phyloP scores from a whole-genome alignment of 768 basidiomycete species.

The Epithele typhae region DNA sequence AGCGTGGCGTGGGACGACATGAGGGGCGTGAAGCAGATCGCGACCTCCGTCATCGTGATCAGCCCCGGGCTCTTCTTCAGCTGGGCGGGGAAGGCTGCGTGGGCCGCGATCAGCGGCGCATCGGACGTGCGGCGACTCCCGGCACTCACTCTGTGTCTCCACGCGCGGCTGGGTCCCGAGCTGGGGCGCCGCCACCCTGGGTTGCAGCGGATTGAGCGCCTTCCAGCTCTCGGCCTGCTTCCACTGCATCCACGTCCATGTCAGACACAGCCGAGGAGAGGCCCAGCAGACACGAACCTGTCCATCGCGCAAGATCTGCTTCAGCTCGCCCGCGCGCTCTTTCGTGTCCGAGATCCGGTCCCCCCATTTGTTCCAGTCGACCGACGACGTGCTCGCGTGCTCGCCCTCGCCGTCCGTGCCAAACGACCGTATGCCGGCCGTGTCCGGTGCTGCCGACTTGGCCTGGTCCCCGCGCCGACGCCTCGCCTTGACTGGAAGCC shows the following conservation, averaged over 20 bases:
- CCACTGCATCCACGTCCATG: constrained; percentile 12
- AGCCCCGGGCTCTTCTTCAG: constrained; percentile 50
- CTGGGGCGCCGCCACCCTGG: constrained; percentile 10
- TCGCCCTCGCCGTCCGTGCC: neutral
- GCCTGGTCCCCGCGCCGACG: constrained; percentile 5
- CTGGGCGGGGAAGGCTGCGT: constrained; percentile 58
- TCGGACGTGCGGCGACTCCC: neutral
- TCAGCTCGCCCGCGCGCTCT: constrained; percentile 35
- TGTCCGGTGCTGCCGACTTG: neutral
- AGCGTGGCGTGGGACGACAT: constrained; percentile 41
- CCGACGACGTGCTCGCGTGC: constrained; percentile 12
- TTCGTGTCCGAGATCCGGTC: constrained; percentile 44
- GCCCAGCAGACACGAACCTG: constrained; percentile 27
- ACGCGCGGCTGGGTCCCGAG: constrained; percentile 8
- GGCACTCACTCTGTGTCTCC: constrained; percentile 20
- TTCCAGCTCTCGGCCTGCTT: constrained; percentile 20
- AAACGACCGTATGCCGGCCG: neutral
- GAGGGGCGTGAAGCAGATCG: constrained; percentile 53
- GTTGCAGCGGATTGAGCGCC: constrained; percentile 7
- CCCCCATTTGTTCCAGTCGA: constrained; percentile 59
- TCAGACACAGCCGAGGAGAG: neutral
- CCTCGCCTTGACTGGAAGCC: constrained; percentile 40
- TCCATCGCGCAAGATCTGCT: constrained; percentile 32
- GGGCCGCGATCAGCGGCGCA: neutral
- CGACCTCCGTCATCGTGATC: constrained; percentile 48